Evolutionary conservation across 129 eudicot species (phyloP), one percentile per base, ranked within the genome.

Genomic region (Tanacetum coccineum): DNA sequence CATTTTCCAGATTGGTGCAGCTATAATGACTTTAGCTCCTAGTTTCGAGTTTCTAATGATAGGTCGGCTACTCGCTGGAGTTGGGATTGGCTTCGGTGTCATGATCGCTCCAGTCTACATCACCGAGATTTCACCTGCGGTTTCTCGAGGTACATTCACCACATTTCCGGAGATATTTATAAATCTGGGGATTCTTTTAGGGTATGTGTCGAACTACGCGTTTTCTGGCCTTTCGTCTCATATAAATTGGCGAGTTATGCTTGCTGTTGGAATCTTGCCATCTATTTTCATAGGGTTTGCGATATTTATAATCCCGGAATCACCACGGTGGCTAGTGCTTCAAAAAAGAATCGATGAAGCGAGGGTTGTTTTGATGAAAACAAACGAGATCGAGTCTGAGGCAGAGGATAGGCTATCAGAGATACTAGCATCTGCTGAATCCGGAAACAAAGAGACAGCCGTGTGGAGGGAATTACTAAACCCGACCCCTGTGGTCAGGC

Each of bases 91-190:
- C 6, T 79, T 81, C 2, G 94, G 96, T 13, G 87, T 81, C 69
- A 85, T 83, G 87, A 83, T 89, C 2, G 92, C 89, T 8, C 93
- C 96, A 0, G 89, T 89, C 6, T 89, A 89, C 80, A 89, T 89
- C 3, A 84, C 87, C 7, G 96, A 85, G 81, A 89, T 89, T 68
- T 84, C 96, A 10, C 94, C 96, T 7, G 72, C 90, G 22, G 62
- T 77, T 53, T 73, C 84, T 13, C 54, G 96, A 66, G 94, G 96
- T 30, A 79, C 89, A 3, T 81, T 89, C 69, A 83, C 90, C 22
- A 78, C 96, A 11, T 89, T 89, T 69, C 96, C 96, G 0, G 96
- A 89, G 71, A 86, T 86, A 26, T 89, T 85, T 70, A 89, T 86
- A 62, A 88, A 85, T 60, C 30, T 85, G 0, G 96, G 92, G 7